Base-by-base conservation (phyloP, 139 green algal species). In the Penium margaritaceum region DNA sequence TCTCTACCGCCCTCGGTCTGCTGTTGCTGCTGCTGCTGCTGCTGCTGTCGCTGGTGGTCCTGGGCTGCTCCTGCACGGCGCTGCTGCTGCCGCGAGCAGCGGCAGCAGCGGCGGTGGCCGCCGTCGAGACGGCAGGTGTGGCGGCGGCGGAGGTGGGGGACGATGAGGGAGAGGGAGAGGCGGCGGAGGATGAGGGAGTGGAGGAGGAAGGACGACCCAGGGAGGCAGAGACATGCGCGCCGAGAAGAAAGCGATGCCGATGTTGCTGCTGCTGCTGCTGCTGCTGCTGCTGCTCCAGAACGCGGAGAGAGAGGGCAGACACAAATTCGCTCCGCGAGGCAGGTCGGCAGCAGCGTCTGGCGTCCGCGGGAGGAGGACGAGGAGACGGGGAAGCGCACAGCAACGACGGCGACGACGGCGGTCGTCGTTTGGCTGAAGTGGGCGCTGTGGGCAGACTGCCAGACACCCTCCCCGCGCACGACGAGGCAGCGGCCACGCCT, bases 1-100 rank as follows among this genome's bases (percentile, higher is more conserved):
- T 72, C 33, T 7, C n/a, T 19, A 9, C 19, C 64, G 46, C 41
- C 51, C 12, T 29, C 14, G 12, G 9, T 5, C 4, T n/a, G 64
- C 30, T 19, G 32, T 27, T 32, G 30, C 46, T 63, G 41, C 30
- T 37, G 64, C 14, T 27, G 60, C 60, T 41, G 60, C 60, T 67
- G 21, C 60, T 67, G 60, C n/a, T 67, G 33, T 19, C 34, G 60
- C 60, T 41, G 29, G 47, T 60, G 47, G 47, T 27, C n/a, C n/a
- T 60, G 19, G n/a, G 19, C 19, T 60, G 19, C 27, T 67, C 58
- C 58, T 47, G 58, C 17, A 15, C 17, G 19, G 15, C 19, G 27
- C 30, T 15, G 58, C 15, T 67, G 19, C 58, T 51, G 58, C 29
- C 15, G 15, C 58, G 58, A 15, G 30, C 64, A 21, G 64, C 3